Evolutionary conservation across 495 filamentous ascomycete genomes (phyloP).

Genomic region (Apiosordaria backusii): DNA sequence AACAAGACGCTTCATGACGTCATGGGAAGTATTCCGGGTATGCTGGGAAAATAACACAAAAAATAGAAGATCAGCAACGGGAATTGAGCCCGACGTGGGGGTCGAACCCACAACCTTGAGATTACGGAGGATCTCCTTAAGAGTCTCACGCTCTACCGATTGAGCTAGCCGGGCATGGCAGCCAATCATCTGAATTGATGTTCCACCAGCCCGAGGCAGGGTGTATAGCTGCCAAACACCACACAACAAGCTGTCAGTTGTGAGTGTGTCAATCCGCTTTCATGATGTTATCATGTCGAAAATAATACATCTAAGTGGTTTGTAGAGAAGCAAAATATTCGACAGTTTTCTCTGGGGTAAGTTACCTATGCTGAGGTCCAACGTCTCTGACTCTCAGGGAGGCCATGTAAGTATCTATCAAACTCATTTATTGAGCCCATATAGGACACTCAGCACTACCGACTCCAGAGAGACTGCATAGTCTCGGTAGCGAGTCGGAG

Average conservation of each 20-base stretch:
- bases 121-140: conserved; percentile 40
- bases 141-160: conserved; percentile 82
- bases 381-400: no score
- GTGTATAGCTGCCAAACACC: neutral
- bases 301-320: neutral
- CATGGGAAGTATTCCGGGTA: neutral
- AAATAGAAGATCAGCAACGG: conserved; percentile 13
- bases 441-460: no score
- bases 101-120: conserved; percentile 22
- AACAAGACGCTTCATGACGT: neutral
- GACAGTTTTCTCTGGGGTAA: no score
- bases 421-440: no score
- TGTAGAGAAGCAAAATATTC: no score
- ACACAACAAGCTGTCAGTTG: neutral
- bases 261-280: neutral
- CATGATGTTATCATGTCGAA: neutral
- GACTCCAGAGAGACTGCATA: no score
- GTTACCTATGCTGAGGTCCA: no score
- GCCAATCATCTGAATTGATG: conserved; percentile 9
- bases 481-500: no score
- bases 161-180: conserved; percentile 58
- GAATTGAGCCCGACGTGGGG: conserved; percentile 24
- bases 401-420: no score
- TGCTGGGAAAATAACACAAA: neutral
- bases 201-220: neutral